These are phyloP conservation scores for Sporopachydermia lactativora DNA, from an alignment of 805 yeast genomes.

Conservation along the genomic window DNA sequence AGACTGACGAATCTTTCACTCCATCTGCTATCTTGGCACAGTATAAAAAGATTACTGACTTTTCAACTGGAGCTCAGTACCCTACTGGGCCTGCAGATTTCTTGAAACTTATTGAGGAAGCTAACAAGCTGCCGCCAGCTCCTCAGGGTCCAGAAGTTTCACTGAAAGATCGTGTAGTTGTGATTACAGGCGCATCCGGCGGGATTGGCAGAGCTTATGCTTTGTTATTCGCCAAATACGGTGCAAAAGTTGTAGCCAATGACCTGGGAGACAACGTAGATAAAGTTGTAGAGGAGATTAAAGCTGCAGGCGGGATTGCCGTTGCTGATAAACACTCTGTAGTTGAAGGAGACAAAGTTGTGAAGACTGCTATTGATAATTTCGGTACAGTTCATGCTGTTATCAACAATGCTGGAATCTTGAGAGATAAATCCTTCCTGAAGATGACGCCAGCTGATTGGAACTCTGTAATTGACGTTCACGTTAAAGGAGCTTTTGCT, in stretches of 20 bases:
- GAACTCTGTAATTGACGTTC: constrained; percentile 69
- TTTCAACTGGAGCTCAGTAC: constrained; percentile 42
- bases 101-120: constrained; percentile 38
- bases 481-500: constrained; percentile 66
- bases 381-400: constrained; percentile 80
- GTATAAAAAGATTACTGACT: constrained; percentile 50
- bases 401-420: constrained; percentile 88
- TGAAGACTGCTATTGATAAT: constrained; percentile 58
- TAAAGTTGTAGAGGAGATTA: constrained; percentile 62
- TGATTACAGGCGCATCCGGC: constrained; percentile 90
- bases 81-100: constrained; percentile 69
- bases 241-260: constrained; percentile 90
- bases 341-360: constrained; percentile 61
- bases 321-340: constrained; percentile 78
- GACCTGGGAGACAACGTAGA: constrained; percentile 65
- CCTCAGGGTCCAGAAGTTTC: constrained; percentile 48
- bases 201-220: constrained; percentile 94
- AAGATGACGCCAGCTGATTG: constrained; percentile 80
- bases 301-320: constrained; percentile 60
- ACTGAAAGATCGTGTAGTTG: constrained; percentile 70
- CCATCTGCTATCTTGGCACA: constrained; percentile 70
- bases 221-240: constrained; percentile 68
- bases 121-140: constrained; percentile 37
- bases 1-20: constrained; percentile 62
- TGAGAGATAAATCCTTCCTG: constrained; percentile 76